Evolutionary conservation across 2,329 filamentous ascomycete genomes (phyloP).

Genomic region (Lecanicillium sp.): DNA sequence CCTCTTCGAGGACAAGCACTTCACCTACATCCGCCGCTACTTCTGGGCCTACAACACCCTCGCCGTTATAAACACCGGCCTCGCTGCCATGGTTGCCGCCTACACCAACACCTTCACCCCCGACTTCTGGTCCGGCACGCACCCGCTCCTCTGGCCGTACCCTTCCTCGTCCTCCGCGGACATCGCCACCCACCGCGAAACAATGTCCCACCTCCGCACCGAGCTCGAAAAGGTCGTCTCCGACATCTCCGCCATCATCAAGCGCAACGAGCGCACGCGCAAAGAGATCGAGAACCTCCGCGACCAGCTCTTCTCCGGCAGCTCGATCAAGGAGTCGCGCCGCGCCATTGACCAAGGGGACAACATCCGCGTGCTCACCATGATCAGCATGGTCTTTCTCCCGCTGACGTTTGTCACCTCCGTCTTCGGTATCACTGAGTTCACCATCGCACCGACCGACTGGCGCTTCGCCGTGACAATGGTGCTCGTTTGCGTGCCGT

Average conservation of each 20-base stretch:
- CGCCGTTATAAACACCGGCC: slow-evolving; percentile 52
- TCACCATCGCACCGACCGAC: slow-evolving; percentile 35
- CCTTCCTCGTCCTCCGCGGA: slow-evolving; percentile 36
- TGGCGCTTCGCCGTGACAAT: slow-evolving; percentile 52
- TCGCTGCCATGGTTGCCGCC: slow-evolving; percentile 51
- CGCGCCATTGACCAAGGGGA: slow-evolving; percentile 59
- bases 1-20: slow-evolving; percentile 55
- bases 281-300: slow-evolving; percentile 51
- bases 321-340: slow-evolving; percentile 54
- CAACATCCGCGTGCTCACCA: slow-evolving; percentile 54
- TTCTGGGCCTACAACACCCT: slow-evolving; percentile 59
- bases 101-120: slow-evolving; percentile 53
- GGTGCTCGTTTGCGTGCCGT: slow-evolving; percentile 53
- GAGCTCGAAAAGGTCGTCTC: slow-evolving; percentile 47
- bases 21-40: slow-evolving; percentile 56
- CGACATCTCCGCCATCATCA: slow-evolving; percentile 40
- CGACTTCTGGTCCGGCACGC: slow-evolving; percentile 51
- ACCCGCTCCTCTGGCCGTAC: slow-evolving; percentile 51
- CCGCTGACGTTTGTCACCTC: slow-evolving; percentile 57
- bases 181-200: slow-evolving; percentile 42
- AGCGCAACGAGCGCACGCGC: slow-evolving; percentile 47
- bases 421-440: slow-evolving; percentile 49
- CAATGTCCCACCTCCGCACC: slow-evolving; percentile 38
- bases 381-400: slow-evolving; percentile 56
- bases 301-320: slow-evolving; percentile 58